Evolutionary conservation across 352 stramenopile genomes (phyloP).

Genomic region (Blastocystis sp.): DNA sequence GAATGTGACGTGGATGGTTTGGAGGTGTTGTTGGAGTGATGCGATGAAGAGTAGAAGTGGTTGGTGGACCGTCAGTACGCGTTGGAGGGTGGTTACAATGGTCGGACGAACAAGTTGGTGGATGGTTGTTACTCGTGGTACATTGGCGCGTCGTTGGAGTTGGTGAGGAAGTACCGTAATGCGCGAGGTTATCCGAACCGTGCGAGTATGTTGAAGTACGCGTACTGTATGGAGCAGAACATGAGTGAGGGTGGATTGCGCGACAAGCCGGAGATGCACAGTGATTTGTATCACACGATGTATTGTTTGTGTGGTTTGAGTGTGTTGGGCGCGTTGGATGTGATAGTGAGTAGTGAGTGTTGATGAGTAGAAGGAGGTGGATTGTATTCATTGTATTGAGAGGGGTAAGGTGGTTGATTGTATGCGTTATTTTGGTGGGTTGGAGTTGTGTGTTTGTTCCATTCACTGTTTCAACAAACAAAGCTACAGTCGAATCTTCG

Average conservation of each 20-base stretch:
- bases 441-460: no score
- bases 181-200: conserved; percentile 73
- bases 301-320: conserved; percentile 94
- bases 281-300: conserved; percentile 97
- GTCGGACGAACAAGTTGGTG: conserved; percentile 96
- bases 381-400: neutral
- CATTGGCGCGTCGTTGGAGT: conserved; percentile 84
- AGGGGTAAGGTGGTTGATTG: conserved; percentile 11
- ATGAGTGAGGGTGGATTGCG: conserved; percentile 72
- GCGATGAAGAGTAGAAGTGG: conserved; percentile 54
- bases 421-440: conserved; percentile 31
- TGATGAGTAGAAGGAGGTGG: conserved; percentile 44
- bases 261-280: conserved; percentile 76
- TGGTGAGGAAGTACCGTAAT: conserved; percentile 74
- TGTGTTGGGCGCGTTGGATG: conserved; percentile 5
- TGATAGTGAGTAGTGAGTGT: neutral
- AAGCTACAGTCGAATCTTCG: no score
- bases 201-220: conserved; percentile 78
- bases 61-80: conserved; percentile 27
- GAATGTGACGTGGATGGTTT: conserved; percentile 76
- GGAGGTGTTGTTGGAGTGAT: conserved; percentile 59
- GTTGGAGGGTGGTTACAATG: conserved; percentile 82
- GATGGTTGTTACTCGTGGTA: conserved; percentile 99
- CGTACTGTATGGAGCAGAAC: conserved; percentile 74
- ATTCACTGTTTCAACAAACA: no score